phyloP scores from a whole-genome alignment of 768 basidiomycete genomes.

The Lactarius quietus region DNA sequence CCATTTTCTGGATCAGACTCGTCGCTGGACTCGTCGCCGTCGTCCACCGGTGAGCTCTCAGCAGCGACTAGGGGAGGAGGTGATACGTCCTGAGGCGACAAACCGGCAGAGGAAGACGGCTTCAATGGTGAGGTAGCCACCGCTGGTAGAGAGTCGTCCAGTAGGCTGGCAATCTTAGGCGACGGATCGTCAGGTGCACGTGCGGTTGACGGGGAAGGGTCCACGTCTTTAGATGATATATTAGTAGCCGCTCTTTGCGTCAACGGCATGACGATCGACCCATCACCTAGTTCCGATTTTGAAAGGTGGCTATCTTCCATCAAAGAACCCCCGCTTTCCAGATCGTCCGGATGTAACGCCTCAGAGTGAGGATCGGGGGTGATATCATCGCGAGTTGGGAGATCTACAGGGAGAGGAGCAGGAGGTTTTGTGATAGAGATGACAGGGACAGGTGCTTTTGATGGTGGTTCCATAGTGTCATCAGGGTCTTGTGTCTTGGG shows the following conservation, averaged over 20 bases:
- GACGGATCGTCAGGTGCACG: slow-evolving; percentile 13
- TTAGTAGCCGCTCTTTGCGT: background rate
- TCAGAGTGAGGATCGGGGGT: slow-evolving; percentile 39
- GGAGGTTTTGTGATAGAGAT: slow-evolving; percentile 69
- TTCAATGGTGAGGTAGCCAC: slow-evolving; percentile 32
- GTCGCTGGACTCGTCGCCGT: too few species aligned
- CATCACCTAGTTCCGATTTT: background rate
- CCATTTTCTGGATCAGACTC: slow-evolving; percentile 1
- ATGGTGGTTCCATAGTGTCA: slow-evolving; percentile 19
- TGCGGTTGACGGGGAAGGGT: slow-evolving; percentile 15
- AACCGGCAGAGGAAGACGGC: slow-evolving; percentile 34
- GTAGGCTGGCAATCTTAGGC: slow-evolving; percentile 46
- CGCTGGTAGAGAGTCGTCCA: slow-evolving; percentile 42
- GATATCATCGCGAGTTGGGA: slow-evolving; percentile 65
- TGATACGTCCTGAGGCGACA: slow-evolving; percentile 1
- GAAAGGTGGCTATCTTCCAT: slow-evolving; percentile 24
- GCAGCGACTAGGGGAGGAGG: background rate
- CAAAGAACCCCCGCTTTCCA: slow-evolving; percentile 26
- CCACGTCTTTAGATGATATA: slow-evolving; percentile 21
- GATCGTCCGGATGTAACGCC: slow-evolving; percentile 30
- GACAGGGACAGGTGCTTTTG: slow-evolving; percentile 41
- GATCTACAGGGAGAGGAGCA: slow-evolving; percentile 61
- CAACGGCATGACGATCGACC: background rate
- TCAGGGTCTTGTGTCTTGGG: slow-evolving; percentile 19
- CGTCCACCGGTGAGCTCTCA: slow-evolving; percentile 4